Evolutionary conservation across 1,139 yeast species (phyloP).

Genomic region (Hansenula sp.): DNA sequence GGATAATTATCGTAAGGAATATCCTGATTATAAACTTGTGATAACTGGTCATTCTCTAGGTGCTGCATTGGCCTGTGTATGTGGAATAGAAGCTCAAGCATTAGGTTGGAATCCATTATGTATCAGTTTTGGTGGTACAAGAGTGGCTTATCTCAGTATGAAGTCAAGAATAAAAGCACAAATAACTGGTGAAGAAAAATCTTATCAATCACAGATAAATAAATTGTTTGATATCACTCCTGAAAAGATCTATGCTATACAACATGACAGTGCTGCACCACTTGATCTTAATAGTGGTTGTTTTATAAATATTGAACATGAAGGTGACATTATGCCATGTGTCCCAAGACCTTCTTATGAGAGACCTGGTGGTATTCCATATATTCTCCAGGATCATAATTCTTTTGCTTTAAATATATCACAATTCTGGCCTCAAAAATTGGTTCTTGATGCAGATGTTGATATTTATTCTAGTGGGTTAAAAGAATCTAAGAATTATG

Average conservation of each 20-base stretch:
- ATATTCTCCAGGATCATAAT: not conserved
- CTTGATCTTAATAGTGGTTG: not conserved
- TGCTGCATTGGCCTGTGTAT: conserved; percentile 56
- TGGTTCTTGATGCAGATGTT: not conserved
- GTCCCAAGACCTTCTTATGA: conserved; percentile 1
- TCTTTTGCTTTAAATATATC: not conserved
- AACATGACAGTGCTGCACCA: not conserved
- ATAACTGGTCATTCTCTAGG: conserved; percentile 42
- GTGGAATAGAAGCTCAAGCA: conserved; percentile 51
- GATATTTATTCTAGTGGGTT: not conserved
- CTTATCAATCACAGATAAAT: not conserved
- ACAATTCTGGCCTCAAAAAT: not conserved
- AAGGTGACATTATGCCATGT: conserved; percentile 2
- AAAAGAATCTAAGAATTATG: not conserved
- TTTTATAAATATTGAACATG: conserved; percentile 4
- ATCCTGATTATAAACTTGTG: conserved; percentile 33
- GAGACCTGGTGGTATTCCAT: conserved; percentile 5
- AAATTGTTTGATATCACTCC: not conserved
- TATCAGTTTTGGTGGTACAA: conserved; percentile 56
- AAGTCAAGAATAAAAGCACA: too few relatives aligned
- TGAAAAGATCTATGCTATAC: not conserved
- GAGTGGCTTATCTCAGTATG: conserved; percentile 34
- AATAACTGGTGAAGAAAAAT: not conserved
- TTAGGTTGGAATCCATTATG: conserved; percentile 48
- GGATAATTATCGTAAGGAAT: not conserved